Base-by-base conservation (phyloP, 495 filamentous ascomycete genomes). In the Aspergillus egyptiacus region DNA sequence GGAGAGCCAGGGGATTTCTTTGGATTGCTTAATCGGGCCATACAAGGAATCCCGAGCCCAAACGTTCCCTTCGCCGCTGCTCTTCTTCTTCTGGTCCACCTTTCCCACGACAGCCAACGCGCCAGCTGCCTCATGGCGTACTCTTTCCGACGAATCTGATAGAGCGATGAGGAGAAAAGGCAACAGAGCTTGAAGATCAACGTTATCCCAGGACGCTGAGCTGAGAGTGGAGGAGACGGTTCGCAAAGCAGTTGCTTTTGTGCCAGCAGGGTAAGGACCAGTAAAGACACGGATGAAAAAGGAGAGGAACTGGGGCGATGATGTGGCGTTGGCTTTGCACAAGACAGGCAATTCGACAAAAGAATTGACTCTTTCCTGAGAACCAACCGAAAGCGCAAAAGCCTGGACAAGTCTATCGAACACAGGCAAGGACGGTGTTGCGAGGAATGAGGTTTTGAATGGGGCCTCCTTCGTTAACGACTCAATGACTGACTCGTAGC, bases 261-360 rank as follows among this genome's bases (percentile, higher is more conserved):
- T 83, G 32, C 83, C 65, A 14, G 76, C 78, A 22, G 88, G 84
- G 52, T 82, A 82, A 11, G 76, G 72, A 0, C 84, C 79, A 47
- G 84, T 87, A 79, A 89, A 87, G 15, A 89, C 74, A 31, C 80
- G 74, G 46, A 82, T 71, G 47, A 91, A 83, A 61, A 96, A 91
- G 3, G 83, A 85, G 57, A 91, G 61, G 47, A 84, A 86, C 31
- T 88, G 76, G 7, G 83, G 76, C 2, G 80, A 74, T 38, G 79
- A 73, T 13, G 72, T 63, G 0, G 79, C 82, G 19, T 70, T 59
- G 5, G 74, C 54, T 37, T 75, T 80, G 25, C 74, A 72, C 23
- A 91, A 71, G 31, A 84, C 68, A 13, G 78, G 73, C 6, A 81
- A 60, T 11, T 73, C 66, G 33, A 79, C 71, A 53, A 95, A 84